These are phyloP conservation scores for Agrostemma githago DNA, from an alignment of 148 eudicot genomes.

Conservation along the genomic window DNA sequence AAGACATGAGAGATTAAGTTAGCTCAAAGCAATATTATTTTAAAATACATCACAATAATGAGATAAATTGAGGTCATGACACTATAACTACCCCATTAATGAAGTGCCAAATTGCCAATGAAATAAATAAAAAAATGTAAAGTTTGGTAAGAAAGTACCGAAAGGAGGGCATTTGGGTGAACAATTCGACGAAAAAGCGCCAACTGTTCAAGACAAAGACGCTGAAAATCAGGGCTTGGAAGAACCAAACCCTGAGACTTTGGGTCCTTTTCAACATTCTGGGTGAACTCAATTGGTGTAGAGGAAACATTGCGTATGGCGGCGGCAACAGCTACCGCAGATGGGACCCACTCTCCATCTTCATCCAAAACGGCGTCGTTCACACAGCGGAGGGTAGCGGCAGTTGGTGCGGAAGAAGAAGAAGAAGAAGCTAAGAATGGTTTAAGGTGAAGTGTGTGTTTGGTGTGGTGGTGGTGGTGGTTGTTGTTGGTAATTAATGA, in stretches of 20 bases:
- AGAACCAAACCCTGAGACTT: slow-evolving; percentile 46
- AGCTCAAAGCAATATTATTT: background rate
- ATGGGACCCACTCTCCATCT: slow-evolving; percentile 36
- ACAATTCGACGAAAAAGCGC: slow-evolving; percentile 76
- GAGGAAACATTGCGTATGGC: slow-evolving; percentile 64
- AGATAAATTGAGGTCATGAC: background rate
- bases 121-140: background rate
- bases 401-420: background rate
- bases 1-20: background rate
- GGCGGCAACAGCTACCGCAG: slow-evolving; percentile 69
- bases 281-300: slow-evolving; percentile 74
- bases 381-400: slow-evolving; percentile 31
- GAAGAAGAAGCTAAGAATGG: slow-evolving; percentile 13
- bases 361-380: slow-evolving; percentile 31
- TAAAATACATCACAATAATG: background rate
- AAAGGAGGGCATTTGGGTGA: slow-evolving; percentile 68
- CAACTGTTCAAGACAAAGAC: slow-evolving; percentile 77
- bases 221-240: slow-evolving; percentile 79
- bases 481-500: slow-evolving; percentile 3
- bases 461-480: background rate
- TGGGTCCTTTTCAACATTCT: slow-evolving; percentile 53
- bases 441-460: slow-evolving; percentile 17
- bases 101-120: no score
- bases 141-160: slow-evolving; percentile 33
- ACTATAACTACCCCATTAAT: background rate